Percentiles rank a stretch among this genome's conserved stretches.
Conservation (phyloP, 192 early-diverging fungal genomes). For the Allomyces arbusculus region DNA sequence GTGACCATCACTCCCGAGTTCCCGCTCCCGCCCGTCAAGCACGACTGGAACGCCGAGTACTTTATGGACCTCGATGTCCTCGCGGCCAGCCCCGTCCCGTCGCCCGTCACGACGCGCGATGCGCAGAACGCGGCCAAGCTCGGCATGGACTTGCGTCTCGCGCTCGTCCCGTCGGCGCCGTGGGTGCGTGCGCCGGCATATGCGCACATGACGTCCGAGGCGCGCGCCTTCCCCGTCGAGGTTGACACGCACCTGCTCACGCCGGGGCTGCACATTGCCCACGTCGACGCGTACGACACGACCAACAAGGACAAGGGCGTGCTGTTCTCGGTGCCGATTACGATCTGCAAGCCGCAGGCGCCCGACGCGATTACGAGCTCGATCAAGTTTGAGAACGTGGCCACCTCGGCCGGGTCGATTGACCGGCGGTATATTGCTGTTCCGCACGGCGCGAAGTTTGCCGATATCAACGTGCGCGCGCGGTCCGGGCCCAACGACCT, state of each 20-base stretch:
- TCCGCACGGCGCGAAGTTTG: constrained; percentile 64
- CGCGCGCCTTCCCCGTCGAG: constrained; percentile 38
- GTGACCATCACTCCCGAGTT: constrained; percentile 8
- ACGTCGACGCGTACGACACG: constrained; percentile 65
- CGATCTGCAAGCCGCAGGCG: constrained; percentile 56
- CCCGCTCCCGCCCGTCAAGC: neutral
- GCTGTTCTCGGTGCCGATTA: constrained; percentile 71
- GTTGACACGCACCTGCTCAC: constrained; percentile 60
- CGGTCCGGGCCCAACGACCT: constrained; percentile 9
- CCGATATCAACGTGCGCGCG: constrained; percentile 16
- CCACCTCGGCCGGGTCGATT: constrained; percentile 56
- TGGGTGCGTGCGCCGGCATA: constrained; percentile 66
- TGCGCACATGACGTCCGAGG: constrained; percentile 42
- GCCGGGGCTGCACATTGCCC: constrained; percentile 54
- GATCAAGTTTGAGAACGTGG: constrained; percentile 28
- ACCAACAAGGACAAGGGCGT: constrained; percentile 45
- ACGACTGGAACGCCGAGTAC: neutral
- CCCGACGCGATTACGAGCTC: constrained; percentile 19
- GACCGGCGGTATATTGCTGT: constrained; percentile 62
- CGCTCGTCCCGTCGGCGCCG: constrained; percentile 38
- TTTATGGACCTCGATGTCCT: neutral
- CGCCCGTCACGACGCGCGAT: constrained; percentile 9
- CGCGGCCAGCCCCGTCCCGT: neutral
- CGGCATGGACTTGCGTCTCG: constrained; percentile 56
- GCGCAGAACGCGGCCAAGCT: constrained; percentile 40